Conservation (phyloP, 208 protist genomes). For the Leishmania tarentolae region DNA sequence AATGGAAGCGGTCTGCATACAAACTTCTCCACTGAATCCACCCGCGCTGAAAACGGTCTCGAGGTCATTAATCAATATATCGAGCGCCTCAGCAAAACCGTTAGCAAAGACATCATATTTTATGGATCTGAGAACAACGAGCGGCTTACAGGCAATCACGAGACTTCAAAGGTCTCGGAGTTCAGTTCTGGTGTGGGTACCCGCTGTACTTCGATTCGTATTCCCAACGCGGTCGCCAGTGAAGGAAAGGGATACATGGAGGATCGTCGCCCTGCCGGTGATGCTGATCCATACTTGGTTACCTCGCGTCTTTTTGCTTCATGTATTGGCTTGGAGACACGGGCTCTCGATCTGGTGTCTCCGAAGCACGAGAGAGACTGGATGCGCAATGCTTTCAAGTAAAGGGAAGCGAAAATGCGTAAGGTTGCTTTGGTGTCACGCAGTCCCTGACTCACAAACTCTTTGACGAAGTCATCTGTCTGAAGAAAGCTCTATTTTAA, state of each 20-base stretch:
- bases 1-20: conserved; percentile 98
- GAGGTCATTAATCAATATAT: conserved; percentile 80
- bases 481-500: conserved; percentile 7
- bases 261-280: conserved; percentile 96
- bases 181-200: conserved; percentile 87
- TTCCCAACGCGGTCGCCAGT: conserved; percentile 91
- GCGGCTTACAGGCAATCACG: conserved; percentile 86
- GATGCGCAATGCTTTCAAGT: conserved; percentile 62
- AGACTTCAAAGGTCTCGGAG: conserved; percentile 78
- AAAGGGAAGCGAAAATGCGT: conserved; percentile 15
- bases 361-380: conserved; percentile 64
- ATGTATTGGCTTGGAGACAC: conserved; percentile 58
- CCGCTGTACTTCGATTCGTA: conserved; percentile 95
- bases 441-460: neutral
- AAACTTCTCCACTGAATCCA: conserved; percentile 97
- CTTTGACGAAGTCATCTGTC: neutral
- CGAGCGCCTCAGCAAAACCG: conserved; percentile 67
- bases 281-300: conserved; percentile 97
- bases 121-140: conserved; percentile 89
- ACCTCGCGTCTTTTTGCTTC: conserved; percentile 91
- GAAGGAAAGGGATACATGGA: conserved; percentile 97
- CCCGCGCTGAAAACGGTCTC: conserved; percentile 72
- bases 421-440: neutral
- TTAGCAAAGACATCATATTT: conserved; percentile 83
- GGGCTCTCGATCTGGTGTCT: conserved; percentile 59